These are phyloP conservation scores for Trichaptum fuscoviolaceum DNA, from an alignment of 768 basidiomycete species.

Conservation along the genomic window DNA sequence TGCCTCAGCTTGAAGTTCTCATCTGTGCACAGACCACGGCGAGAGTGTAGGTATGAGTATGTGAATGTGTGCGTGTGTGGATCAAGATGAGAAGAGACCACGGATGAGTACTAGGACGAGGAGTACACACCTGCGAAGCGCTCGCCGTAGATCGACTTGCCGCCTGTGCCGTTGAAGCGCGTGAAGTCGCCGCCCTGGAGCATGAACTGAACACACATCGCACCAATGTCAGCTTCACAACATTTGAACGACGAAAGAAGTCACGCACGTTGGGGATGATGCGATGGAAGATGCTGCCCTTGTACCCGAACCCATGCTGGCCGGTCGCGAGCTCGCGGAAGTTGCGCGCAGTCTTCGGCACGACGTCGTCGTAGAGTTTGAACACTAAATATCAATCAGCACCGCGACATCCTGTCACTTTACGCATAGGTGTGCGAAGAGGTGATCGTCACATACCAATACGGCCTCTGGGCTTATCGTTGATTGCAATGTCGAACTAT, in stretches of 20 bases:
- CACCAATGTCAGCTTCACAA: not conserved
- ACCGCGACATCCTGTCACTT: too few relatives aligned
- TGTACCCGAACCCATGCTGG: constrained; percentile 67
- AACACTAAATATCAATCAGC: constrained; percentile 38
- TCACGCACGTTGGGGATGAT: constrained; percentile 35
- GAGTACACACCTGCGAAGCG: constrained; percentile 59
- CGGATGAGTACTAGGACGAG: not conserved
- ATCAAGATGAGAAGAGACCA: not conserved
- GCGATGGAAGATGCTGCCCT: constrained; percentile 61
- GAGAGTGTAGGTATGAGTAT: not conserved
- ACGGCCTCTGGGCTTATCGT: constrained; percentile 54
- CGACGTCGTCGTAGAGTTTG: constrained; percentile 76
- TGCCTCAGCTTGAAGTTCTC: constrained; percentile 70
- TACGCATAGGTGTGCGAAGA: too few relatives aligned
- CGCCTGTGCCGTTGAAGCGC: constrained; percentile 67
- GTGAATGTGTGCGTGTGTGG: too few relatives aligned
- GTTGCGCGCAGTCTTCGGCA: constrained; percentile 77
- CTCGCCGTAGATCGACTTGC: constrained; percentile 81
- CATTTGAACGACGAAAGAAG: constrained; percentile 21
- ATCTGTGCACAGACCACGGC: constrained; percentile 30
- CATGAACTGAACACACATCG: constrained; percentile 60
- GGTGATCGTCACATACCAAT: constrained; percentile 27
- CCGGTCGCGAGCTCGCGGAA: constrained; percentile 77
- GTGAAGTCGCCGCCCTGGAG: constrained; percentile 88
- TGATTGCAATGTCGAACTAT: constrained; percentile 65